Evolutionary conservation across 116 monocot species (phyloP).

Genomic region (Phalaenopsis hybrid): DNA sequence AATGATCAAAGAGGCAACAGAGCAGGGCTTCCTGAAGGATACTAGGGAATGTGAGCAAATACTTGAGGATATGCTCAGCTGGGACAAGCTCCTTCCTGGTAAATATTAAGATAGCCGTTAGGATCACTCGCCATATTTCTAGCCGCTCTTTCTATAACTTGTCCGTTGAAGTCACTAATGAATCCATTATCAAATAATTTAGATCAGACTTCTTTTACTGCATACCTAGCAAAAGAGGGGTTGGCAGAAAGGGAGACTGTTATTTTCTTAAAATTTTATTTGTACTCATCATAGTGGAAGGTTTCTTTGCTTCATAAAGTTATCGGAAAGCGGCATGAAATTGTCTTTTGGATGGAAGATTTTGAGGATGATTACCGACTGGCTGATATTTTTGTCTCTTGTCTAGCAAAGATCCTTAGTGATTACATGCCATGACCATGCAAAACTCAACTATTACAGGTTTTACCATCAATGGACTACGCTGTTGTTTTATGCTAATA

Average conservation of each 20-base stretch:
- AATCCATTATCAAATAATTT: background rate
- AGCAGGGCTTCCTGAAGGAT: constrained; percentile 59
- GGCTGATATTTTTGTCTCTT: background rate
- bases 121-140: background rate
- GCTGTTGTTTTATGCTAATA: background rate
- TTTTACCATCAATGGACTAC: background rate
- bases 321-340: background rate
- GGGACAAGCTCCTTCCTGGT: constrained; percentile 93
- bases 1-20: constrained; percentile 65
- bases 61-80: constrained; percentile 95
- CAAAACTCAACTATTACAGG: background rate
- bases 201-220: background rate
- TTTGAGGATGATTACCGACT: background rate
- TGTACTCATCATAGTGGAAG: background rate
- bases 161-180: background rate
- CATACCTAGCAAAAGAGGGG: background rate
- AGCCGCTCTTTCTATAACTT: background rate
- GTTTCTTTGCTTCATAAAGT: background rate
- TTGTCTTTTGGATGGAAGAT: background rate
- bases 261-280: background rate
- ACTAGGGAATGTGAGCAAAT: constrained; percentile 80
- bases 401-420: background rate
- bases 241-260: background rate
- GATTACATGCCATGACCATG: background rate
- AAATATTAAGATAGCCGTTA: background rate